Evolutionary conservation across 805 yeast genomes (phyloP).

Genomic region (Huiozyma sinensis): DNA sequence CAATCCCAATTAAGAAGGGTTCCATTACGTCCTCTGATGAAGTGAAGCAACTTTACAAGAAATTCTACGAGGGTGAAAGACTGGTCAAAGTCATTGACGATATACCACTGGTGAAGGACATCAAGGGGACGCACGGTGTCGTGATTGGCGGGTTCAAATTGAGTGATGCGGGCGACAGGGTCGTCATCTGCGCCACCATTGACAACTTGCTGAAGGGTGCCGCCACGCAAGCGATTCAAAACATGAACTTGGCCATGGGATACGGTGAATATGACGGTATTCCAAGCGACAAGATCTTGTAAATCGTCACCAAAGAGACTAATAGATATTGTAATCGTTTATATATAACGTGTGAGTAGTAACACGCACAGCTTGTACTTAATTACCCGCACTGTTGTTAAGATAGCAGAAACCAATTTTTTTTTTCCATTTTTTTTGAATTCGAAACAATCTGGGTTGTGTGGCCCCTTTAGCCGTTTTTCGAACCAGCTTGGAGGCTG

Average conservation of each 20-base stretch:
- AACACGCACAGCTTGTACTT: no score
- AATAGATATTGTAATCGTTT: no score
- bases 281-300: constrained; percentile 53
- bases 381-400: no score
- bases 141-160: constrained; percentile 95
- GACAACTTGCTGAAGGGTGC: constrained; percentile 97
- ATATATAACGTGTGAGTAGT: no score
- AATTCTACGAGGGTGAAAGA: constrained; percentile 77
- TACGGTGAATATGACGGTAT: constrained; percentile 94
- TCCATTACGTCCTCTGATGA: constrained; percentile 61
- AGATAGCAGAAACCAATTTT: no score
- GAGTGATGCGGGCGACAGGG: constrained; percentile 77
- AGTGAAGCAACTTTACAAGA: constrained; percentile 64
- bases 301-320: neutral
- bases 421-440: no score
- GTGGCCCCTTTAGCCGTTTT: no score
- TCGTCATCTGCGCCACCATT: constrained; percentile 88
- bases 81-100: constrained; percentile 81
- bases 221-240: constrained; percentile 95
- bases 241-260: constrained; percentile 80
- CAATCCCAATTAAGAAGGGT: constrained; percentile 69
- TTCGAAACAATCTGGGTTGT: no score
- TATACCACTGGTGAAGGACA: constrained; percentile 85
- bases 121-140: constrained; percentile 89
- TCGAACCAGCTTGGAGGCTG: no score